Evolutionary conservation across 352 stramenopile species (phyloP), one percentile per base, ranked within the genome.

Genomic region (Peronospora tabacina): DNA sequence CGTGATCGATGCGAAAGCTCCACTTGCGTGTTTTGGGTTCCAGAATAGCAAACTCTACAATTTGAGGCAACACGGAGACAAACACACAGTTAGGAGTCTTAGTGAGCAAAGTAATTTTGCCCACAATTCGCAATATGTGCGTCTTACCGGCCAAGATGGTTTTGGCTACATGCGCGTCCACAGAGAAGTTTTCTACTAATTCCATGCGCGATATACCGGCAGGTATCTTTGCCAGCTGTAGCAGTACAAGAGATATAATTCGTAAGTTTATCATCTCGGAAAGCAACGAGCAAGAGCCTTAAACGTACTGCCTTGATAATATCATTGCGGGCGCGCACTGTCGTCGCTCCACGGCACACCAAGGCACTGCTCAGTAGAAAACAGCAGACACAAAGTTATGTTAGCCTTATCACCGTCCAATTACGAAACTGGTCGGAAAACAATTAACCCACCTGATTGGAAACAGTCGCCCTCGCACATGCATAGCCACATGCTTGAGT

Each of bases 281-380:
- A 8, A 46, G 10, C 38, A 24, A 44, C 5, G 49, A 36, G 29
- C 5, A 40, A 26, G 10, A 13, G 9, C 4, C 34, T 52, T 34
- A 33, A 36, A 61, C 49, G 33, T 62, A 85, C 73, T 59, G 78
- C 66, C 32, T 75, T 63, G 16, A 83, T 56, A 50, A 87, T 80
- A 38, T 61, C 46, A 42, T 82, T 65, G 29, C 75, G 68, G 33
- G 63, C 57, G 40, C 47, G 50, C 26, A 61, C 49, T 5, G 52
- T 55, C 2, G 55, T 40, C 29, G 79, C 65, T 47, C 63, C 58
- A 13, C 42, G 30, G 42, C 63, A 81, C 36, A 70, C 56, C 24
- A 74, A 57, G 26, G 53, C 37, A 26, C 68, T 76, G 30, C 19
- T 38, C 11, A 30, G 16, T 48, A 0, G 7, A 20, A 50, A 29